Conservation (phyloP, 805 yeast genomes). For the Saturnispora besseyi region DNA sequence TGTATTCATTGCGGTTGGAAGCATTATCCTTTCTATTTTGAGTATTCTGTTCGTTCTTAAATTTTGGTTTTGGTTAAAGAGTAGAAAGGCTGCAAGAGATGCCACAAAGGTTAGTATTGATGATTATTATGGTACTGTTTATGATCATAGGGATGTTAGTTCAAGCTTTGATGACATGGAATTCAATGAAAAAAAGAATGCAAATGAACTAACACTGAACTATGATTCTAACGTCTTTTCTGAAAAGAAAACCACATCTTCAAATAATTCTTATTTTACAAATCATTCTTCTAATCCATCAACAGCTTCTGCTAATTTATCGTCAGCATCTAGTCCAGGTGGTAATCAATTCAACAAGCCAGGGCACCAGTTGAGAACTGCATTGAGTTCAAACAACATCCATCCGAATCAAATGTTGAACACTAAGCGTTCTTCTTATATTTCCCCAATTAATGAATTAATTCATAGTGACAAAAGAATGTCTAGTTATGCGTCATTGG, state of each 20-base stretch:
- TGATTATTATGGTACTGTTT: conserved; percentile 15
- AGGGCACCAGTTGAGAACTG: conserved; percentile 17
- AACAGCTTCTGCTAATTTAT: conserved; percentile 4
- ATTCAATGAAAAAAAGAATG: conserved; percentile 8
- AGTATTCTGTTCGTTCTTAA: conserved; percentile 19
- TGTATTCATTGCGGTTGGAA: conserved; percentile 37
- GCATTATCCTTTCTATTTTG: conserved; percentile 21
- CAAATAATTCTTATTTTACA: conserved; percentile 9
- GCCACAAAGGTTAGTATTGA: conserved; percentile 12
- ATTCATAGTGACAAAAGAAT: conserved; percentile 6
- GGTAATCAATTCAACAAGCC: conserved; percentile 6
- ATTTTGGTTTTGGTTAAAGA: conserved; percentile 20
- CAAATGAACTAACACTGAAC: neutral
- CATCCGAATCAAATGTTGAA: neutral
- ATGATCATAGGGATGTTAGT: conserved; percentile 6
- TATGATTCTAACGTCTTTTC: conserved; percentile 13
- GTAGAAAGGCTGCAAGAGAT: conserved; percentile 18
- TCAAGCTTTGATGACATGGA: conserved; percentile 5
- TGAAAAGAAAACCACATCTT: conserved; percentile 10
- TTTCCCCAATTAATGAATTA: conserved; percentile 23
- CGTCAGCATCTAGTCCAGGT: neutral
- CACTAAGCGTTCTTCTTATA: conserved; percentile 17
- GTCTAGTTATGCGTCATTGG: neutral
- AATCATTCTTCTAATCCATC: conserved; percentile 9
- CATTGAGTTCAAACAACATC: conserved; percentile 9